phyloP scores from a whole-genome alignment of 495 filamentous ascomycete genomes.

The Podospora conica region DNA sequence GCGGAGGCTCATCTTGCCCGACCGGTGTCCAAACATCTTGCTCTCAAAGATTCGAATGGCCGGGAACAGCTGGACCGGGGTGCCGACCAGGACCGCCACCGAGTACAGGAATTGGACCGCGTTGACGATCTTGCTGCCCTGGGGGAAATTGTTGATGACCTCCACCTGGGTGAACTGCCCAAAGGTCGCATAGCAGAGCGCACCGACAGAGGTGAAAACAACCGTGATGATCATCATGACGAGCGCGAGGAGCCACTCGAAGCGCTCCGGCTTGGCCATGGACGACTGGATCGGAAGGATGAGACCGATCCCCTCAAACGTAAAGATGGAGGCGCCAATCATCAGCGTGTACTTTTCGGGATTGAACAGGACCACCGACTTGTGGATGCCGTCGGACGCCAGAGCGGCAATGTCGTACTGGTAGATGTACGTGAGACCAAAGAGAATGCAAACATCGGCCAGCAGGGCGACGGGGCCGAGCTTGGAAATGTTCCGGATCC shows the following conservation, averaged over 20 bases:
- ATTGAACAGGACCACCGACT: slow-evolving; percentile 54
- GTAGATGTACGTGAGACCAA: slow-evolving; percentile 60
- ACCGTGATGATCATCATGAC: slow-evolving; percentile 60
- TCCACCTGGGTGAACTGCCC: slow-evolving; percentile 52
- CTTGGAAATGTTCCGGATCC: slow-evolving; percentile 60
- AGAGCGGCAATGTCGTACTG: slow-evolving; percentile 52
- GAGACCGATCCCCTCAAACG: slow-evolving; percentile 62
- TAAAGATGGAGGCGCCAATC: slow-evolving; percentile 59
- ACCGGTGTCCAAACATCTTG: slow-evolving; percentile 45
- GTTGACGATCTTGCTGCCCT: slow-evolving; percentile 56
- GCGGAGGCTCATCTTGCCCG: slow-evolving; percentile 46
- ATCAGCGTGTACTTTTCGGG: slow-evolving; percentile 54
- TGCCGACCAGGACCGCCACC: slow-evolving; percentile 54
- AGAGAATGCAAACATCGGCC: slow-evolving; percentile 56
- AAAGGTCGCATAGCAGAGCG: slow-evolving; percentile 60
- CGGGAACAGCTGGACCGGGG: slow-evolving; percentile 60
- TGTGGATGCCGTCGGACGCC: slow-evolving; percentile 38
- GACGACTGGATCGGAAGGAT: slow-evolving; percentile 59
- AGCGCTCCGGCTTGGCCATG: slow-evolving; percentile 55
- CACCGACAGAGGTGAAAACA: slow-evolving; percentile 57
- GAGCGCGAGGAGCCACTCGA: slow-evolving; percentile 49
- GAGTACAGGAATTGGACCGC: slow-evolving; percentile 61
- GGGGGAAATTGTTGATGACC: slow-evolving; percentile 61
- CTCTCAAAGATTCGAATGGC: slow-evolving; percentile 56
- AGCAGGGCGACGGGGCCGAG: slow-evolving; percentile 54